Evolutionary conservation across 1,139 yeast genomes (phyloP).

Genomic region (Debaryomyces udenii): DNA sequence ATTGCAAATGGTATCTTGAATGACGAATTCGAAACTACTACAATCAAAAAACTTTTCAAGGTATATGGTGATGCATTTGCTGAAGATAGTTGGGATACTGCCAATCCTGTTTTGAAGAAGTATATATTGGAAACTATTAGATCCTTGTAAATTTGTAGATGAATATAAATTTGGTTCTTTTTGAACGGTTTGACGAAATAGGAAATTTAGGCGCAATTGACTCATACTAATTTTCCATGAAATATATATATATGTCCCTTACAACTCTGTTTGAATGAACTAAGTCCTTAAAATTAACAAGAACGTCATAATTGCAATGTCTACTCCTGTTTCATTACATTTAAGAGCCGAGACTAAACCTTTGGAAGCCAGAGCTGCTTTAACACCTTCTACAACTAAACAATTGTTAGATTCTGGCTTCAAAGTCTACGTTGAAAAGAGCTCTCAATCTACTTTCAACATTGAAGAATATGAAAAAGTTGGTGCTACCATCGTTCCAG

Average conservation of each 20-base stretch:
- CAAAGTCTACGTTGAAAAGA: conserved; percentile 82
- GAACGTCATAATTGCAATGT: conserved; percentile 14
- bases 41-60: conserved; percentile 51
- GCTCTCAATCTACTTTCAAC: conserved; percentile 79
- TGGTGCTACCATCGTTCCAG: conserved; percentile 89
- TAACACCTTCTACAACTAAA: conserved; percentile 90
- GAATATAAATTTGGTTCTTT: not conserved
- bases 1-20: conserved; percentile 42
- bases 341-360: conserved; percentile 97
- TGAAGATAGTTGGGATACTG: conserved; percentile 37
- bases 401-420: conserved; percentile 86
- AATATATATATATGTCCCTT: not conserved
- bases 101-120: conserved; percentile 21
- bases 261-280: no score
- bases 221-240: conserved; percentile 8
- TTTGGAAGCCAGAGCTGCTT: conserved; percentile 94
- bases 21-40: conserved; percentile 46
- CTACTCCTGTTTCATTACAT: conserved; percentile 58
- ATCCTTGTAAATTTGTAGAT: conserved; percentile 8
- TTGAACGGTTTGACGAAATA: not conserved
- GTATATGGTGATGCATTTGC: conserved; percentile 58
- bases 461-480: conserved; percentile 72
- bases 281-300: no score
- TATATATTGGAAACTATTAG: conserved; percentile 9
- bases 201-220: conserved; percentile 12